Base-by-base conservation (phyloP, 257 asterid species). In the Penstemon davidsonii region DNA sequence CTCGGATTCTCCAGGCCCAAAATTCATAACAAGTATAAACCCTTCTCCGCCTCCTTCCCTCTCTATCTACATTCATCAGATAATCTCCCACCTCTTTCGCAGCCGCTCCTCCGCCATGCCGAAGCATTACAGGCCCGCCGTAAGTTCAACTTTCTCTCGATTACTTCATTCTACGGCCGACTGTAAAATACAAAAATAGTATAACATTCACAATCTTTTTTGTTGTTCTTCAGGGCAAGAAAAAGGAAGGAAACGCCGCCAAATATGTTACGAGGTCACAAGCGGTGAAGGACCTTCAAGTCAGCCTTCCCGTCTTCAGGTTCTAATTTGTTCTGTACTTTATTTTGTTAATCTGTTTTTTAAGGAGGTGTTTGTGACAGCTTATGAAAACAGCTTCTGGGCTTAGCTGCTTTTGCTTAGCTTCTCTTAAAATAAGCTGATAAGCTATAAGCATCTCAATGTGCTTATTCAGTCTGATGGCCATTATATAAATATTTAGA, bases 181-280 rank as follows among this genome's bases (percentile, higher is more conserved):
- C 33, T 25, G 33, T 25, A 25, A 25, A 25, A 25, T 25, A 25
- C 33, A 25, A 25, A 25, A 25, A 25, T 36, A 36, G 5, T 9
- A 5, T 33, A 8, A 9, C 5, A 6, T 11, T 3, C 13, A 1
- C 62, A 8, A 55, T 5, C 39, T n/a, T 8, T 54, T 42, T 13
- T 55, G 13, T 19, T 69, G 15, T 55, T 11, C 47, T 74, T 37
- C 79, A 94, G 99, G 99, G 99, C 2, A 94, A 94, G 90, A 91
- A 88, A 71, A 94, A 94, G 85, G 99, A 94, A 79, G 99, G 99
- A 25, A 94, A 91, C 61, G 96, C 95, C 1, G 97, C 99, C 44
- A 87, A 87, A 60, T 94, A 87, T 61, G 85, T 91, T 41, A 94
- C 99, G 11, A 86, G 97, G 37, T 84, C 97, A 8, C 96, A 88